Percentiles rank a stretch among this genome's conserved stretches.
Conservation (phyloP, 371 early-diverging fungal species). For the Mucor mucedo region DNA sequence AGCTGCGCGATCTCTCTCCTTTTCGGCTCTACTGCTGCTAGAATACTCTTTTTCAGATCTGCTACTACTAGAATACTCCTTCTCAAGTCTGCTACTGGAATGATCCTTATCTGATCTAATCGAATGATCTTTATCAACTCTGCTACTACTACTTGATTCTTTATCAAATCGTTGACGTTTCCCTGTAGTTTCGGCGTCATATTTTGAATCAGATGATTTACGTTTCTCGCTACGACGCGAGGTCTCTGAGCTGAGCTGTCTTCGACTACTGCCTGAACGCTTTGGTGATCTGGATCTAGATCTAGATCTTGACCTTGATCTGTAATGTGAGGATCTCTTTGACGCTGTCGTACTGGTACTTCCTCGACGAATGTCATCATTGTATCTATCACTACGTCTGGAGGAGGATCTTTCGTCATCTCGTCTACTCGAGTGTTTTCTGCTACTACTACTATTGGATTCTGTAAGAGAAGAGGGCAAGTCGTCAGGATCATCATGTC, state of each 20-base stretch:
- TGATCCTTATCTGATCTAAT: background rate
- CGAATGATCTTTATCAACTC: background rate
- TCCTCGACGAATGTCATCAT: background rate
- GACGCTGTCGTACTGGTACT: background rate
- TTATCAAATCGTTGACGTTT: constrained; percentile 8
- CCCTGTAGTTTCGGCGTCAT: background rate
- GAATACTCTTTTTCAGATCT: too few species aligned
- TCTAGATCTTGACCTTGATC: constrained; percentile 2
- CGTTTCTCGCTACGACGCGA: constrained; percentile 4
- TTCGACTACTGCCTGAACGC: background rate
- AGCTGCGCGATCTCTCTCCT: background rate
- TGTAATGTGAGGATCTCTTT: background rate
- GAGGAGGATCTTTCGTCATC: constrained; percentile 9
- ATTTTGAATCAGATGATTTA: background rate
- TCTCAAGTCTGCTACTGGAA: background rate
- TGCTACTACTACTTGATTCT: constrained; percentile 1
- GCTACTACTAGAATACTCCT: too few species aligned
- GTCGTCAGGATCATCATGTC: background rate
- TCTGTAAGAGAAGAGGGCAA: background rate
- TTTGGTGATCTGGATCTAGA: constrained; percentile 3
- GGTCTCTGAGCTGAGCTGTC: constrained; percentile 11
- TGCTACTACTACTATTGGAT: constrained; percentile 1
- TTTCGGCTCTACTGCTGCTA: background rate
- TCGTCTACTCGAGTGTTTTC: background rate
- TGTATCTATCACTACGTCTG: background rate